A percentile compares a stretch with the other conserved stretches of the same genome.
These are phyloP conservation scores for Xylaria sp. DNA, from an alignment of 2,329 filamentous ascomycete genomes.

Conservation along the genomic window DNA sequence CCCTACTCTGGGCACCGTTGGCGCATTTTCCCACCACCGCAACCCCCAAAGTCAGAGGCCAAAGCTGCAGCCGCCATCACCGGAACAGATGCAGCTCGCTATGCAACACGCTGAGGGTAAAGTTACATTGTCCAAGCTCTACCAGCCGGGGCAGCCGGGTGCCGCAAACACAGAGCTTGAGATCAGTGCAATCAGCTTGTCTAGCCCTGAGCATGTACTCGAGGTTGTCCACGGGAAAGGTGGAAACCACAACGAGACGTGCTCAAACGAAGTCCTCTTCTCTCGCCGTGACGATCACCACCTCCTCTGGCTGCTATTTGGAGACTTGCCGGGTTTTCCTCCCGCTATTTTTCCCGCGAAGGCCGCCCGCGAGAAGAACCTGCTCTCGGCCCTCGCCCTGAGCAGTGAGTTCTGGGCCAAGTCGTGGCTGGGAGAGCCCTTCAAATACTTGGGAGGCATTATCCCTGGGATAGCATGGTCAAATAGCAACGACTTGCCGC, in stretches of 20 bases:
- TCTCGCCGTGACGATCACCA: neutral
- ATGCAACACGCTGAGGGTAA: neutral
- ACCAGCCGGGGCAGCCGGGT: no score
- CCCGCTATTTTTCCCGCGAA: constrained; percentile 1
- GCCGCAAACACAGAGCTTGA: no score
- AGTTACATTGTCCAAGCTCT: no score
- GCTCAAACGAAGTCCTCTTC: no score
- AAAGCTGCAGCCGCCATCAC: neutral
- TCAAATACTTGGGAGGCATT: no score
- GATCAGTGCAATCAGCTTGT: no score
- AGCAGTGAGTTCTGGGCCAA: constrained; percentile 15
- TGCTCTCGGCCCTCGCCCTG: constrained; percentile 6
- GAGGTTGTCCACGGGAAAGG: neutral
- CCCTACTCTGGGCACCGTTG: constrained; percentile 6
- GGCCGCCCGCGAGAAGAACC: neutral
- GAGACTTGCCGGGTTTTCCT: neutral
- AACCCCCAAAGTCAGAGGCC: no score
- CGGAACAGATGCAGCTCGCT: neutral
- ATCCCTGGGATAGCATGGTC: no score
- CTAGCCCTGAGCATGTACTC: neutral
- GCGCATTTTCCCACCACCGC: neutral
- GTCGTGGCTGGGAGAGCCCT: no score
- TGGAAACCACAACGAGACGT: no score
- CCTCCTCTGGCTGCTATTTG: constrained; percentile 1
- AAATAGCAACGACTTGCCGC: no score